Base-by-base conservation (phyloP, 2,329 filamentous ascomycete genomes). In the Myriosclerotinia duriaeana region DNA sequence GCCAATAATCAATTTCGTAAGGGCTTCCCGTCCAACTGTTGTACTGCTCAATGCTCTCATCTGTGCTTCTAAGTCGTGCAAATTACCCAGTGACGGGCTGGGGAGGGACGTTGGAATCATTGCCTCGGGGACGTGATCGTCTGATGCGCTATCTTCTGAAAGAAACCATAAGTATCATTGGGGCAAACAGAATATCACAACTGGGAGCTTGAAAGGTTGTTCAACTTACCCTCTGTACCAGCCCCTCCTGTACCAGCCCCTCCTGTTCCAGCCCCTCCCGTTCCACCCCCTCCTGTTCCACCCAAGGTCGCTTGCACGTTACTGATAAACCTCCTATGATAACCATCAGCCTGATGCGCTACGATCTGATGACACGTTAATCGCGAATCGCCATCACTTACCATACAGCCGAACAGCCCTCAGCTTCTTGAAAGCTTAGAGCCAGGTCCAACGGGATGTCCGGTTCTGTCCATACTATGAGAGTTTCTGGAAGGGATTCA, bases 381-480 rank as follows among this genome's bases (percentile, higher is more conserved):
- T 44, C 36, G 36, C 42, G 61, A n/a, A 15, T 50, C 50, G 36
- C 62, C 36, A 40, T 48, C 77, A 81, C 77, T 74, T 80, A 96
- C 95, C 95, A 99, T 78, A 99, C 97, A 70, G 88, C 84, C 26
- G 91, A 87, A 79, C 95, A 99, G 55, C 94, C 95, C 72, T 98
- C 95, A 2, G 93, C 90, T 80, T 99, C 95, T 78, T 99, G 95
- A 76, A 99, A 99, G 77, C 93, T 97, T 70, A 99, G 85, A 53
- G 95, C 95, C 95, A 99, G 98, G 77, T 99, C 95, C 66, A 93
- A 88, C 67, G 90, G 90, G 80, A 89, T 95, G 68, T 77, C 79
- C 5, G 88, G 86, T 77, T 98, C 95, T 50, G 94, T 97, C 95
- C 95, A 99, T 69, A 99, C 93, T 69, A 99, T 98, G 69, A 99